Conservation (phyloP, 2,329 filamentous ascomycete genomes). For the Fusarium begoniae region DNA sequence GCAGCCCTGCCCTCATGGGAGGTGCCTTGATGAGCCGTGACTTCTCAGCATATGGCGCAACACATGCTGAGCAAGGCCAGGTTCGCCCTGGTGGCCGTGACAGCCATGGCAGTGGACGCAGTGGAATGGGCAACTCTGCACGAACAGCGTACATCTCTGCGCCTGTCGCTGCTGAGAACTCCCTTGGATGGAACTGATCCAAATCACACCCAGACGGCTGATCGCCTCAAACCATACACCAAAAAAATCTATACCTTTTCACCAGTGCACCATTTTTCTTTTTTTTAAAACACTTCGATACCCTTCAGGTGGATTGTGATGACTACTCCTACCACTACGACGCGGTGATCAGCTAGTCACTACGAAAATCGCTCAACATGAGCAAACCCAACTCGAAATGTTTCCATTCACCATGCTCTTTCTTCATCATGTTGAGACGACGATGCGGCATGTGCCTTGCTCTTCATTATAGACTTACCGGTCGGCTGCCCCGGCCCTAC, state of each 20-base stretch:
- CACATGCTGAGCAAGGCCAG: slow-evolving; percentile 40
- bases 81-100: slow-evolving; percentile 54
- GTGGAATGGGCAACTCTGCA: slow-evolving; percentile 62
- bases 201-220: slow-evolving; percentile 11
- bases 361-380: slow-evolving; percentile 19
- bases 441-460: slow-evolving; percentile 33
- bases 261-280: slow-evolving; percentile 37
- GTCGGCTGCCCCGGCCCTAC: slow-evolving; percentile 31
- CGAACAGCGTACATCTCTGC: slow-evolving; percentile 79
- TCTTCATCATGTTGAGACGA: slow-evolving; percentile 36
- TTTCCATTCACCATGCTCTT: slow-evolving; percentile 31
- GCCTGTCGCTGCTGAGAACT: slow-evolving; percentile 93
- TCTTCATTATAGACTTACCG: slow-evolving; percentile 43
- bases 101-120: slow-evolving; percentile 73
- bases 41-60: slow-evolving; percentile 63
- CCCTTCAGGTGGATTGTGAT: slow-evolving; percentile 45
- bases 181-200: slow-evolving; percentile 88
- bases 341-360: slow-evolving; percentile 25
- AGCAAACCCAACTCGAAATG: slow-evolving; percentile 38
- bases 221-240: slow-evolving; percentile 20
- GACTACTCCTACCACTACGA: slow-evolving; percentile 36
- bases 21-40: slow-evolving; percentile 70
- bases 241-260: slow-evolving; percentile 33
- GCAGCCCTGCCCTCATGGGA: slow-evolving; percentile 74
- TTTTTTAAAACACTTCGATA: slow-evolving; percentile 46